A percentile compares a stretch with the other conserved stretches of the same genome.
Evolutionary conservation across 306 rosid species (phyloP).

Genomic region (Acacia acuminata): DNA sequence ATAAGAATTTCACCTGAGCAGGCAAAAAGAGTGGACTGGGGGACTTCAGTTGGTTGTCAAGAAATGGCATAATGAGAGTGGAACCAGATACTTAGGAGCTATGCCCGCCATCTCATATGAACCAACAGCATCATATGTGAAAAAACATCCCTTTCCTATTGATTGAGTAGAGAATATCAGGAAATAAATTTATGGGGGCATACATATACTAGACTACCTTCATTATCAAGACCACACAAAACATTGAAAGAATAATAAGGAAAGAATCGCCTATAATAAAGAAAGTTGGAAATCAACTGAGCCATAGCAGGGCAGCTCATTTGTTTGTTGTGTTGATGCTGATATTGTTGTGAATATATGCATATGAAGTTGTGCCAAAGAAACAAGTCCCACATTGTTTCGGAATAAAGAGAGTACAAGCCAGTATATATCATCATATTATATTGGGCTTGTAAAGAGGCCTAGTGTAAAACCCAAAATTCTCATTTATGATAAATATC

Average conservation of each 20-base stretch:
- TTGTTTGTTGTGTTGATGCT: conserved; percentile 95
- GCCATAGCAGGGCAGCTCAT: conserved; percentile 99
- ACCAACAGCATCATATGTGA: conserved; percentile 98
- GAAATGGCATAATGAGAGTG: conserved; percentile 84
- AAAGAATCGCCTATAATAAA: conserved; percentile 91
- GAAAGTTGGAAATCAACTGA: conserved; percentile 91
- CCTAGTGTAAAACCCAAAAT: no score
- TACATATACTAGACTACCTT: conserved; percentile 59
- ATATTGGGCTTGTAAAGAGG: no score
- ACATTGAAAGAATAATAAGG: conserved; percentile 94
- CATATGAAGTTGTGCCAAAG: no score
- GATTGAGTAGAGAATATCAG: conserved; percentile 31
- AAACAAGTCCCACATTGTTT: no score
- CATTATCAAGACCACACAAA: conserved; percentile 93
- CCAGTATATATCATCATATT: no score
- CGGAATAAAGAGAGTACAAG: no score
- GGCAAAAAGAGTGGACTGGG: conserved; percentile 93
- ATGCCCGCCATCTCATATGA: conserved; percentile 98
- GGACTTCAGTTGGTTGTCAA: conserved; percentile 89
- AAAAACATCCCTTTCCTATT: conserved; percentile 92
- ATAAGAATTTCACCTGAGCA: conserved; percentile 52
- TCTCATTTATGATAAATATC: no score
- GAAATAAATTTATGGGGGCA: conserved; percentile 9
- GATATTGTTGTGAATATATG: conserved; percentile 19
- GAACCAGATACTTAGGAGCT: conserved; percentile 91